A percentile compares a stretch with the other conserved stretches of the same genome.
These are phyloP conservation scores for Neurospora cerealis DNA, from an alignment of 495 filamentous ascomycete genomes.

Conservation along the genomic window DNA sequence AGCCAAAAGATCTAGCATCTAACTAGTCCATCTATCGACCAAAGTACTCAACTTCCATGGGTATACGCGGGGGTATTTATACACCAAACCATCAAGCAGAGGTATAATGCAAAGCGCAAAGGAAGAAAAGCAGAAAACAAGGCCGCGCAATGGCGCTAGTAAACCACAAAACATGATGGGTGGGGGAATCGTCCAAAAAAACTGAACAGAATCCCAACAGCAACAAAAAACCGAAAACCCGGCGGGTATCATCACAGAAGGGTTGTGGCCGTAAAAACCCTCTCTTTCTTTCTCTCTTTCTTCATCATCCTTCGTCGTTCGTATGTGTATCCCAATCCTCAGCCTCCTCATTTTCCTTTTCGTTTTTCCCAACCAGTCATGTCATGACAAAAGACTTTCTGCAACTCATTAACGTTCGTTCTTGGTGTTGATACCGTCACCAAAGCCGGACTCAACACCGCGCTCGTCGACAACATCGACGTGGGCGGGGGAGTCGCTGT, in stretches of 20 bases:
- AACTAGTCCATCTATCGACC: not conserved
- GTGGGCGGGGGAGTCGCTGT: not conserved
- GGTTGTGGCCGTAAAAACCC: not conserved
- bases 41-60: not conserved
- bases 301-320: not conserved
- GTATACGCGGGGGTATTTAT: not conserved
- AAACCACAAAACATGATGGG: not conserved
- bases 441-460: conserved; percentile 6
- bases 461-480: conserved; percentile 5
- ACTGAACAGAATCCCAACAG: not conserved
- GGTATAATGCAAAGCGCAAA: not conserved
- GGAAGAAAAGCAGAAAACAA: not conserved
- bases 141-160: not conserved
- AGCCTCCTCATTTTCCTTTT: not conserved
- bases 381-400: not conserved
- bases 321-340: not conserved
- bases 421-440: conserved; percentile 1
- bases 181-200: not conserved
- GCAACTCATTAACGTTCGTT: not conserved
- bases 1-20: not conserved
- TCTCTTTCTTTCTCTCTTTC: not conserved
- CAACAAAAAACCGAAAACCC: not conserved
- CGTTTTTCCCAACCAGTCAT: not conserved
- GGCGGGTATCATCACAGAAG: not conserved
- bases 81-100: not conserved